These are phyloP conservation scores for Phialophora tarda DNA, from an alignment of 2,329 filamentous ascomycete genomes.

Conservation along the genomic window DNA sequence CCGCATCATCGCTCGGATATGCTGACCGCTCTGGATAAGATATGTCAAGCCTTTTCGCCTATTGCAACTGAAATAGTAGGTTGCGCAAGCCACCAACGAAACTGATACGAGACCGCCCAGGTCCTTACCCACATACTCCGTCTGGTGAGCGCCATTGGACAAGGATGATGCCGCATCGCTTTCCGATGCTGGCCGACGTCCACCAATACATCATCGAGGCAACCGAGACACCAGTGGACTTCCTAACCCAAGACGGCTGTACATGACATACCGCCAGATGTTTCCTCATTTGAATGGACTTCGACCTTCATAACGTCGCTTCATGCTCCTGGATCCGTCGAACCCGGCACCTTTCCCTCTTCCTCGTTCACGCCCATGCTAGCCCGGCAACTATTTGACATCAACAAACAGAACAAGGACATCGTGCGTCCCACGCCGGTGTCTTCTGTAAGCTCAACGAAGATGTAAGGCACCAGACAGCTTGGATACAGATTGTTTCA, in stretches of 20 bases:
- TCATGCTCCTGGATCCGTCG: no score
- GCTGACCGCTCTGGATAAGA: slow-evolving; percentile 9
- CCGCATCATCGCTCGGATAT: slow-evolving; percentile 4
- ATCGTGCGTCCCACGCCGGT: not conserved
- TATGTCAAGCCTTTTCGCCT: not conserved
- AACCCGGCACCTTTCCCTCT: no score
- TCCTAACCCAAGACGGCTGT: not conserved
- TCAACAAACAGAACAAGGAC: not conserved
- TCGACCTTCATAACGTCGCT: no score
- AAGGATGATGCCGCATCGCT: not conserved
- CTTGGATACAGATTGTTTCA: slow-evolving; percentile 21
- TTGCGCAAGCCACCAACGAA: slow-evolving; percentile 1
- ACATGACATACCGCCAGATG: no score
- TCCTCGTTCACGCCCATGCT: no score
- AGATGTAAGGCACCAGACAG: slow-evolving; percentile 19
- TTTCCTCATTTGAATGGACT: no score
- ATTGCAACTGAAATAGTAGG: not conserved
- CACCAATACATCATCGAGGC: not conserved
- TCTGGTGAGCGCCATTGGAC: not conserved
- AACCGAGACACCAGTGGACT: not conserved
- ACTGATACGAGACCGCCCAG: slow-evolving; percentile 11
- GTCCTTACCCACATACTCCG: not conserved
- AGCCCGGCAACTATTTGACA: no score
- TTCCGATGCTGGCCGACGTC: slow-evolving; percentile 8
- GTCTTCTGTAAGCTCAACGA: not conserved